Evolutionary conservation across 2,329 filamentous ascomycete genomes (phyloP).

Genomic region (Aulographum hederae): DNA sequence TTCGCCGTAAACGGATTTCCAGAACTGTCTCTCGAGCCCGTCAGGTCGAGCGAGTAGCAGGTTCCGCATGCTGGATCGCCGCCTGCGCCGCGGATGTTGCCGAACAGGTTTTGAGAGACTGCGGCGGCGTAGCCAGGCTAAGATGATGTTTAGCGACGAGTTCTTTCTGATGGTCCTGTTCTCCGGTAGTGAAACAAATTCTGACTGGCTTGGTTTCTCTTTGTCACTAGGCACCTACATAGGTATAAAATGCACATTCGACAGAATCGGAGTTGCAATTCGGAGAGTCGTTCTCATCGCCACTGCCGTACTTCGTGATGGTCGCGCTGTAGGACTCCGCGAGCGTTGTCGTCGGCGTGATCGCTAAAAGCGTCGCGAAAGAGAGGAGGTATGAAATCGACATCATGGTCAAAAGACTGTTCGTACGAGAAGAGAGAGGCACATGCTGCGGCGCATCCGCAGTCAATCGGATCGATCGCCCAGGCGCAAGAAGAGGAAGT

Average conservation of each 20-base stretch:
- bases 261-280: slow-evolving; percentile 3
- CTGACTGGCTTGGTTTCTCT: too few species aligned
- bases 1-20: slow-evolving; percentile 12
- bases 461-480: too few species aligned
- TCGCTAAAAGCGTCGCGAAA: too few species aligned
- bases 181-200: too few species aligned
- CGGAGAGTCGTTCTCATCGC: neutral
- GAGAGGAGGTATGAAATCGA: too few species aligned
- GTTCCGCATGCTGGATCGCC: slow-evolving; percentile 21
- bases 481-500: too few species aligned
- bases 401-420: too few species aligned
- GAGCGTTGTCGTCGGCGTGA: too few species aligned
- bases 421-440: too few species aligned
- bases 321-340: neutral
- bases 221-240: slow-evolving; percentile 5
- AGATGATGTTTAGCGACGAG: neutral
- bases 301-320: neutral
- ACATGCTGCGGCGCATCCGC: too few species aligned
- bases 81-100: slow-evolving; percentile 17
- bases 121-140: slow-evolving; percentile 13
- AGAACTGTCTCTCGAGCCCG: slow-evolving; percentile 14
- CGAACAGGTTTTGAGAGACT: slow-evolving; percentile 20
- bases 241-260: slow-evolving; percentile 8
- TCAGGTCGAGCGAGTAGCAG: slow-evolving; percentile 17
- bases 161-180: neutral